Evolutionary conservation across 2,329 filamentous ascomycete genomes (phyloP).

Genomic region (Domatiomyces globalis): DNA sequence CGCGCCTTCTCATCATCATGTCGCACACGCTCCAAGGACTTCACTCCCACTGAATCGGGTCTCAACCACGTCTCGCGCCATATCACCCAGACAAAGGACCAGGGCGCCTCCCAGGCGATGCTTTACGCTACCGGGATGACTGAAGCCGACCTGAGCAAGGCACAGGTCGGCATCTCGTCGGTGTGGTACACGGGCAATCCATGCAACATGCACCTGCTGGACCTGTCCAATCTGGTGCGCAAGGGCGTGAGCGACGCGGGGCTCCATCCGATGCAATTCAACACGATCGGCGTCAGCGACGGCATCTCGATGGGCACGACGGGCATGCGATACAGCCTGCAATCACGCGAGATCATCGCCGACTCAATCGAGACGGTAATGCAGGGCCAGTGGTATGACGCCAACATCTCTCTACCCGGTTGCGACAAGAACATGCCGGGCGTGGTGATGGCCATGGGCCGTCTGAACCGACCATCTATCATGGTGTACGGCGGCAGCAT

Average conservation of each 20-base stretch:
- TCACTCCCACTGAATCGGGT: constrained; percentile 5
- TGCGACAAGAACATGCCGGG: constrained; percentile 99
- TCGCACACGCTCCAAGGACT: neutral
- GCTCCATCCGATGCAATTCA: constrained; percentile 90
- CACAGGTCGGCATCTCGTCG: constrained; percentile 93
- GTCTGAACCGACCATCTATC: constrained; percentile 82
- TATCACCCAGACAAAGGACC: constrained; percentile 95
- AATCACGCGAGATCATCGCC: constrained; percentile 91
- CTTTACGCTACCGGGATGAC: constrained; percentile 84
- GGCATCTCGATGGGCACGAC: constrained; percentile 97
- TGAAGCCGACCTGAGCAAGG: constrained; percentile 83
- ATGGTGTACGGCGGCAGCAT: constrained; percentile 98
- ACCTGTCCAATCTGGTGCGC: constrained; percentile 66
- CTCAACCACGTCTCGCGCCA: constrained; percentile 72
- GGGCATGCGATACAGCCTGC: constrained; percentile 89
- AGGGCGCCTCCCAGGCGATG: constrained; percentile 98
- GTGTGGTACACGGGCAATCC: constrained; percentile 98
- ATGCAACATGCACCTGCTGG: constrained; percentile 97
- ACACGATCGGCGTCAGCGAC: constrained; percentile 95
- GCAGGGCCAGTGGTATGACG: constrained; percentile 98
- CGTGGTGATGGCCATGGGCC: constrained; percentile 82
- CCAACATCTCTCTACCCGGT: constrained; percentile 87
- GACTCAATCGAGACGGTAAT: constrained; percentile 99
- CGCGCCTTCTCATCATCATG: neutral
- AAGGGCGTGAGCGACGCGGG: constrained; percentile 61